phyloP scores from a whole-genome alignment of 768 basidiomycete species.

The Dioszegia hungarica region DNA sequence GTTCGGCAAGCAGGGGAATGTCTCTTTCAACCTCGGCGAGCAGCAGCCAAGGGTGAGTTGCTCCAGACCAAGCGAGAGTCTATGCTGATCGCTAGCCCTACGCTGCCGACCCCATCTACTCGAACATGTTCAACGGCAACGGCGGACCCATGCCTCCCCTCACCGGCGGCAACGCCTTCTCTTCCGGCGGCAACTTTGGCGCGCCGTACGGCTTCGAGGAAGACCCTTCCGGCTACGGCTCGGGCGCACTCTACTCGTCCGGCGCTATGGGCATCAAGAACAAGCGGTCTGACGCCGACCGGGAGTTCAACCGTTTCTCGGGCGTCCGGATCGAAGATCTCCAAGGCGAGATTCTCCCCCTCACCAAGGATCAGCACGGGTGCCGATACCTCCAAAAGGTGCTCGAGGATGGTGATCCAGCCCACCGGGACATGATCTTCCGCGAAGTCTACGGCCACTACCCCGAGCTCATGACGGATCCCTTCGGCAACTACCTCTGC shows the following conservation, averaged over 20 bases:
- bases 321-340: slow-evolving; percentile 93
- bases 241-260: slow-evolving; percentile 50
- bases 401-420: slow-evolving; percentile 88
- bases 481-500: slow-evolving; percentile 98
- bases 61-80: neutral
- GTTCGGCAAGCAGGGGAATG: slow-evolving; percentile 41
- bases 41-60: slow-evolving; percentile 34
- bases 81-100: slow-evolving; percentile 11
- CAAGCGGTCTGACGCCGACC: slow-evolving; percentile 87
- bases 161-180: slow-evolving; percentile 21
- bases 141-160: slow-evolving; percentile 15
- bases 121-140: slow-evolving; percentile 17
- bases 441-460: slow-evolving; percentile 96
- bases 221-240: slow-evolving; percentile 41
- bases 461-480: slow-evolving; percentile 98
- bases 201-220: slow-evolving; percentile 47
- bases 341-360: slow-evolving; percentile 82
- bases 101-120: slow-evolving; percentile 33
- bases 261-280: slow-evolving; percentile 75
- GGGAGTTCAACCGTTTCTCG: slow-evolving; percentile 77
- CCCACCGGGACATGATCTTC: slow-evolving; percentile 99
- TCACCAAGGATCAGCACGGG: slow-evolving; percentile 99
- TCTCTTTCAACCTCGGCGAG: slow-evolving; percentile 25
- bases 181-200: slow-evolving; percentile 26
- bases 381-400: slow-evolving; percentile 99